Evolutionary conservation across 176 grass and related monocot genomes (phyloP), one percentile per base, ranked within the genome.

Genomic region (Typha latifolia): DNA sequence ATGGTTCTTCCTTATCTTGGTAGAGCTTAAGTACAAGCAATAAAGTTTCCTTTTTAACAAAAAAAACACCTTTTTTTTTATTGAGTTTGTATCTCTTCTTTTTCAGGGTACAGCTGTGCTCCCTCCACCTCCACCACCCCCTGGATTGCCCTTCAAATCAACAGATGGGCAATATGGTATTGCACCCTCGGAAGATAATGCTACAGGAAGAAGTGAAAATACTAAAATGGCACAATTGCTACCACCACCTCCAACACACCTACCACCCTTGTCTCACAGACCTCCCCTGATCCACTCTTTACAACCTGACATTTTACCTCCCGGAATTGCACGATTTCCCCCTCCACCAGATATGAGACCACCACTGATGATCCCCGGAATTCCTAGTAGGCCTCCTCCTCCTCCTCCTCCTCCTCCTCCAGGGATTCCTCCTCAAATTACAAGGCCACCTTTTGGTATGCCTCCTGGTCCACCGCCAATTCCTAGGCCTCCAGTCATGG

Each of bases 81-180:
- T 6, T 37, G 34, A 37, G 34, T 37, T 37, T 37, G 4, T 37
- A 20, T 32, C 18, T 64, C 43, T 37, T 55, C 50, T 57, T 75
- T 34, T 75, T 70, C 76, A 99, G 89, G 61, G 47, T 15, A 74
- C 49, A 32, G 57, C 51, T 72, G 59, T 80, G 43, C 86, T 78
- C 68, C 94, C 73, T 84, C 89, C 89, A 76, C 89, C 89, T 24
- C 89, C 86, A 12, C 88, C 74, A 1, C 87, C 87, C 1, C 87
- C 89, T 31, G 81, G 89, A 26, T 72, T 84, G 72, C 72, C 70
- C 76, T 76, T 64, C 55, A 85, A 85, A 67, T 79, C 79, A 69
- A 78, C 61, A 87, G 82, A 72, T 61, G 18, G 68, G 48, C 79
- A 84, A 32, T 8, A 69, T 37, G 75, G 78, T 77, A 26, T 20